Conservation (phyloP, 176 grass and related monocot species). For the Pharus latifolius region DNA sequence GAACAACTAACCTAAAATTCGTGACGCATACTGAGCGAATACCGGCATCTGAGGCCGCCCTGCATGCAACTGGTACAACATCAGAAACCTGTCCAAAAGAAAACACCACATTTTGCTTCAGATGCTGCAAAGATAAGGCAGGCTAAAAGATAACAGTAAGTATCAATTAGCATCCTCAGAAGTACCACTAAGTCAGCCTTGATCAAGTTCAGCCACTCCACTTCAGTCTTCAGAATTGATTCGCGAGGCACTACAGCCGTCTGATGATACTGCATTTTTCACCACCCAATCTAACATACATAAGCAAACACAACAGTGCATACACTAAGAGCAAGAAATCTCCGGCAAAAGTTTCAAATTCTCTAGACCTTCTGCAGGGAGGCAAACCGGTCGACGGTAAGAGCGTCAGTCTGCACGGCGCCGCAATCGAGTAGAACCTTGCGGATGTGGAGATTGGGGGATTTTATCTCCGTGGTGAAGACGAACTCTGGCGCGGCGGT, state of each 20-base stretch:
- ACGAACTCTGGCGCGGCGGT: conserved; percentile 87
- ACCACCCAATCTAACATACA: background rate
- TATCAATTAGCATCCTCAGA: background rate
- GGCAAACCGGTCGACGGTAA: conserved; percentile 88
- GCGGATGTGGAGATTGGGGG: conserved; percentile 71
- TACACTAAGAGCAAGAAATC: background rate
- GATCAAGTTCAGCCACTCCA: conserved; percentile 86
- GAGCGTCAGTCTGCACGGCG: conserved; percentile 94
- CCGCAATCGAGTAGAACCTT: conserved; percentile 97
- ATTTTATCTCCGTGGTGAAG: conserved; percentile 82
- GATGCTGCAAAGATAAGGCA: background rate
- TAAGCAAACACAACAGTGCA: background rate
- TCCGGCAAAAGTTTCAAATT: background rate
- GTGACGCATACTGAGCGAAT: conserved; percentile 92
- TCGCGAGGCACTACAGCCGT: conserved; percentile 88
- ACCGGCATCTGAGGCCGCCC: conserved; percentile 80
- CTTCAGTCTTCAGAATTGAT: conserved; percentile 76
- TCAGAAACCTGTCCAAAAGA: conserved; percentile 63
- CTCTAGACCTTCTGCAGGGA: conserved; percentile 76
- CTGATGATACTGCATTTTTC: conserved; percentile 67
- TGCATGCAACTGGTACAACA: conserved; percentile 90
- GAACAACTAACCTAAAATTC: conserved; percentile 67
- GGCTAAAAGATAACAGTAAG: background rate
- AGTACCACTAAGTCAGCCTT: conserved; percentile 89
- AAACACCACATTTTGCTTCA: background rate